A percentile compares a stretch with the other conserved stretches of the same genome.
phyloP scores from a whole-genome alignment of 495 filamentous ascomycete species.

The Choiromyces venosus region DNA sequence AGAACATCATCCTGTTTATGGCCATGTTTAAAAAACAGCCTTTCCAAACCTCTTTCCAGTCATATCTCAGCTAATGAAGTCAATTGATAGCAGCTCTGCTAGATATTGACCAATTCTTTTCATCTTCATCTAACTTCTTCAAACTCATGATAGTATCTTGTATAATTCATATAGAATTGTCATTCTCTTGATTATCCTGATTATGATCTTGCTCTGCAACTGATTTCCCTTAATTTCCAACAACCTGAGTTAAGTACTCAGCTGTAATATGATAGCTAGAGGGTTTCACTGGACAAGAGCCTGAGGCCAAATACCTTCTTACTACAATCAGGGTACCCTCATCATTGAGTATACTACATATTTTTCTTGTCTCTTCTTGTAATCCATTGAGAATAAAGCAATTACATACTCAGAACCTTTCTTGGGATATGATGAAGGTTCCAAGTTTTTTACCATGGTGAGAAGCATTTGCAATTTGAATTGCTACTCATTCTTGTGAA shows the following conservation, averaged over 20 bases:
- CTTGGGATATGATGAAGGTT: neutral
- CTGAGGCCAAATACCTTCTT: too few relatives aligned
- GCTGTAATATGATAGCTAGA: neutral
- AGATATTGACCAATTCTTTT: neutral
- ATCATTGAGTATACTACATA: too few relatives aligned
- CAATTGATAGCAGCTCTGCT: neutral
- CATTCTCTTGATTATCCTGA: neutral
- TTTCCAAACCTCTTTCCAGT: conserved; percentile 11
- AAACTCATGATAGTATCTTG: neutral
- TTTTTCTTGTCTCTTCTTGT: neutral
- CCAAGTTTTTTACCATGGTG: too few relatives aligned
- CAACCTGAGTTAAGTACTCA: neutral
- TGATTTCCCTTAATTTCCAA: neutral
- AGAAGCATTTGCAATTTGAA: conserved; percentile 6
- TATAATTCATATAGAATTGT: neutral
- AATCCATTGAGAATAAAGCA: neutral
- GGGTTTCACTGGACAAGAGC: too few relatives aligned
- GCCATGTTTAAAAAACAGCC: conserved; percentile 12
- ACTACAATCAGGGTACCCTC: too few relatives aligned
- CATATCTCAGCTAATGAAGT: conserved; percentile 9
- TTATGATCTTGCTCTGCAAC: neutral
- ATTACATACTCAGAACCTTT: neutral
- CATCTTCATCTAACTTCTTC: neutral
- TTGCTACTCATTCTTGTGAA: neutral
- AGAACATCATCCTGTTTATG: conserved; percentile 13